phyloP scores from a whole-genome alignment of 2,329 filamentous ascomycete species.

The Tolypocladium ophioglossoides region DNA sequence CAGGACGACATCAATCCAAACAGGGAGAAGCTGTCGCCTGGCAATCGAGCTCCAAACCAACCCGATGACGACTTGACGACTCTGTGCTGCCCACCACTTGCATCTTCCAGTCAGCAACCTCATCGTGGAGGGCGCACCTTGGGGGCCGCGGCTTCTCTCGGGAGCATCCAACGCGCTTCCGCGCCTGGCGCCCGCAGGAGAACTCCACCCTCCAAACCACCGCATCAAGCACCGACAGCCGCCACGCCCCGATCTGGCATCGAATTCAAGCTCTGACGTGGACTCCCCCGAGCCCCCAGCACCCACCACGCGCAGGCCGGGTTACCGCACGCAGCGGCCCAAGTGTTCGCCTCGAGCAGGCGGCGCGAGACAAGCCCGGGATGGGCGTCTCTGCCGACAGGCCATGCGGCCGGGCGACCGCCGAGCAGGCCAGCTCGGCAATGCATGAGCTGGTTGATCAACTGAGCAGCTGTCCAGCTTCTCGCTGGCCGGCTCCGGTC shows the following conservation, averaged over 20 bases:
- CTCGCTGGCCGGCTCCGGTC: not conserved
- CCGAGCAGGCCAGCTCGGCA: not conserved
- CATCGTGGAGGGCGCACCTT: not conserved
- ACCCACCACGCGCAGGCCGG: not conserved
- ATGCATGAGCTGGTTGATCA: not conserved
- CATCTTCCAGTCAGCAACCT: no score
- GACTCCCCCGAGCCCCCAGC: not conserved
- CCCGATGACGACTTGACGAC: not conserved
- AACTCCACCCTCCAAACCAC: not conserved
- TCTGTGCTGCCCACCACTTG: not conserved
- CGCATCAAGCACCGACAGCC: not conserved
- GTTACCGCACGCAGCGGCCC: not conserved
- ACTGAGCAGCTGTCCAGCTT: not conserved
- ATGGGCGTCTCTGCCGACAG: not conserved
- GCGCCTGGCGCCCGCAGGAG: not conserved
- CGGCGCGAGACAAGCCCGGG: not conserved
- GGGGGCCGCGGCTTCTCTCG: not conserved
- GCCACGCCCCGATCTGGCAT: not conserved
- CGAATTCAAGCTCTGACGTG: not conserved
- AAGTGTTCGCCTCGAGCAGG: not conserved
- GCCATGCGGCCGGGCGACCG: not conserved
- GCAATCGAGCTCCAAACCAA: not conserved
- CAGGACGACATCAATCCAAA: not conserved
- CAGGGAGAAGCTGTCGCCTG: not conserved
- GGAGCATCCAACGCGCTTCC: not conserved